These are phyloP conservation scores for Gypsophila paniculata DNA, from an alignment of 179 eudicot genomes.

Conservation along the genomic window DNA sequence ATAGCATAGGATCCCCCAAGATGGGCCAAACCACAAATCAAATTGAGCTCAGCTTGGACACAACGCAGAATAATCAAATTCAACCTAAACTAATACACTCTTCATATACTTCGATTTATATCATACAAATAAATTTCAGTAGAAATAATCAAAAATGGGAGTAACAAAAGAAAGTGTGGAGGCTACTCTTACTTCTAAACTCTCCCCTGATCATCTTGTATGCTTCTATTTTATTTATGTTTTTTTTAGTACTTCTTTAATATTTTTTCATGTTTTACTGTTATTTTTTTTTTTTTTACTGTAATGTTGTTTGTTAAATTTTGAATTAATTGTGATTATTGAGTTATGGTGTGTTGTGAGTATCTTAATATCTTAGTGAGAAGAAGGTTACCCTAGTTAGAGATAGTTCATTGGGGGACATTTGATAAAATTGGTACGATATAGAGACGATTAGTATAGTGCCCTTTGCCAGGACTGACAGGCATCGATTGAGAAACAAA, in stretches of 20 bases:
- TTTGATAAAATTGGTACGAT: too few species aligned
- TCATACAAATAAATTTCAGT: not conserved
- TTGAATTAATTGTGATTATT: not conserved
- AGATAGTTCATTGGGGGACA: too few species aligned
- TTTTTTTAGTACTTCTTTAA: not conserved
- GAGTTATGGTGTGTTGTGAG: not conserved
- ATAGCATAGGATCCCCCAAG: not conserved
- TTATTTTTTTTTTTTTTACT: not conserved
- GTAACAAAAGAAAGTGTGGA: slow-evolving; percentile 57
- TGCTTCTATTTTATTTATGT: not conserved
- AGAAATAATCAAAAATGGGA: slow-evolving; percentile 31
- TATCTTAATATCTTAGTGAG: too few species aligned
- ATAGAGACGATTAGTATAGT: too few species aligned
- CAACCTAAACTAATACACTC: not conserved
- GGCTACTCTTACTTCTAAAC: slow-evolving; percentile 51
- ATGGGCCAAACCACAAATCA: slow-evolving; percentile 5
- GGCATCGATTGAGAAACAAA: too few species aligned
- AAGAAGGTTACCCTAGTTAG: too few species aligned
- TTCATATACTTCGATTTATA: not conserved
- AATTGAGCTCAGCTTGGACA: slow-evolving; percentile 21
- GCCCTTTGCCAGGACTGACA: too few species aligned
- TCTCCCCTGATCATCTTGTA: slow-evolving; percentile 57
- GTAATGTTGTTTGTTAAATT: not conserved
- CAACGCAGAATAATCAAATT: slow-evolving; percentile 23
- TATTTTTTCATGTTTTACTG: not conserved